Conservation (phyloP, 371 early-diverging fungal genomes). For the Haplosporangium sp. region DNA sequence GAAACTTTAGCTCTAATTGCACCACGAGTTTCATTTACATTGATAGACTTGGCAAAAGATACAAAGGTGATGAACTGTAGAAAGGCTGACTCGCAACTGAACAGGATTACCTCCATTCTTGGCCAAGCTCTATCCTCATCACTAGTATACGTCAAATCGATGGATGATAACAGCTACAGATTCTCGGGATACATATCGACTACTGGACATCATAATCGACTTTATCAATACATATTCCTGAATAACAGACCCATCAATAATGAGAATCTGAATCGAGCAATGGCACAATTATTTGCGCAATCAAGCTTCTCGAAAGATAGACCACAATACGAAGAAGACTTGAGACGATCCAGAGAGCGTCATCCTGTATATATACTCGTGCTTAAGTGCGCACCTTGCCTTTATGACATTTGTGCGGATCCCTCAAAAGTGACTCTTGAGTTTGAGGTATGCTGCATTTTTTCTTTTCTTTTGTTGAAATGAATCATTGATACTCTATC, state of each 20-base stretch:
- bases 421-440: constrained; percentile 59
- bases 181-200: constrained; percentile 37
- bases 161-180: constrained; percentile 3
- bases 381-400: constrained; percentile 54
- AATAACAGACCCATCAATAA: constrained; percentile 63
- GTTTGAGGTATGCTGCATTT: constrained; percentile 51
- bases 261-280: constrained; percentile 56
- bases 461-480: neutral
- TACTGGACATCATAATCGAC: constrained; percentile 43
- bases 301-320: constrained; percentile 55
- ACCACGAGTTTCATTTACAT: constrained; percentile 60
- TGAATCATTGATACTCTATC: too few relatives aligned
- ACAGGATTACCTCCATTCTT: constrained; percentile 20
- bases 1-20: constrained; percentile 62
- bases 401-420: constrained; percentile 64
- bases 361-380: constrained; percentile 68
- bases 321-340: constrained; percentile 18
- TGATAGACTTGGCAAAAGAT: constrained; percentile 60
- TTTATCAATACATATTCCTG: constrained; percentile 63
- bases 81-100: constrained; percentile 56
- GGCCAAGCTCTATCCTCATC: constrained; percentile 30
- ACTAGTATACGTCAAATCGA: constrained; percentile 7
- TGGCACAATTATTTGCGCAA: constrained; percentile 57
- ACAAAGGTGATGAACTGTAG: constrained; percentile 58
- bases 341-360: constrained; percentile 48